These are phyloP conservation scores for Nicotiana tabacum DNA, from an alignment of 257 asterid species.

Conservation along the genomic window DNA sequence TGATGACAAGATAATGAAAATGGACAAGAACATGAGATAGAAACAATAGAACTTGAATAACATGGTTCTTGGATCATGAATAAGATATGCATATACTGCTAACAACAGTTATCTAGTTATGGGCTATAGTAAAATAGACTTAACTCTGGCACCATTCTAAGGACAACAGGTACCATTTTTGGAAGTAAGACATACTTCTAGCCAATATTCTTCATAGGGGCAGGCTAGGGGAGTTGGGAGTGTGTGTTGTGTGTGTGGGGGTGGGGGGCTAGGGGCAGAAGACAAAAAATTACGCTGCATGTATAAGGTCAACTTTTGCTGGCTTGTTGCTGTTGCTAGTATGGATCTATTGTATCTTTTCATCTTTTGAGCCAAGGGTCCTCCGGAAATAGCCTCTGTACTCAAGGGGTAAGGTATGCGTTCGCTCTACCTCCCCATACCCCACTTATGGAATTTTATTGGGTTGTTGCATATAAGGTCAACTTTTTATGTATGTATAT, in stretches of 20 bases:
- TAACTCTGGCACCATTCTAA: slow-evolving; percentile 7
- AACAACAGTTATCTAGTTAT: slow-evolving; percentile 15
- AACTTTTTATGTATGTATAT: too few relatives aligned
- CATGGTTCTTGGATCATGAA: slow-evolving; percentile 25
- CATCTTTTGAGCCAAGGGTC: too few relatives aligned
- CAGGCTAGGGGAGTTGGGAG: not conserved
- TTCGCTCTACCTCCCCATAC: too few relatives aligned
- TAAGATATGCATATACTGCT: slow-evolving; percentile 10
- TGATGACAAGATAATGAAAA: slow-evolving; percentile 21
- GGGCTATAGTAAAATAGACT: slow-evolving; percentile 37
- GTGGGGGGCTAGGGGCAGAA: not conserved
- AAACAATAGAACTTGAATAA: slow-evolving; percentile 20
- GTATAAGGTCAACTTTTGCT: too few relatives aligned
- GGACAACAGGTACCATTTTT: slow-evolving; percentile 25
- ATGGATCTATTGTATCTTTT: too few relatives aligned
- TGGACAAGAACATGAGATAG: slow-evolving; percentile 22
- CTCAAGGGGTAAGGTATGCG: too few relatives aligned
- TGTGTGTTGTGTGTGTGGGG: not conserved
- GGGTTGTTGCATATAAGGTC: too few relatives aligned
- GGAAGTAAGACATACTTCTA: not conserved
- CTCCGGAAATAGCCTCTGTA: too few relatives aligned
- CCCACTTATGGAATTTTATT: too few relatives aligned
- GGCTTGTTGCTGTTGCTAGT: too few relatives aligned
- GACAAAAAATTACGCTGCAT: too few relatives aligned
- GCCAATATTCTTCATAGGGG: not conserved